A percentile compares a stretch with the other conserved stretches of the same genome.
Conservation (phyloP, 805 yeast genomes). For the Starmerella cellae region DNA sequence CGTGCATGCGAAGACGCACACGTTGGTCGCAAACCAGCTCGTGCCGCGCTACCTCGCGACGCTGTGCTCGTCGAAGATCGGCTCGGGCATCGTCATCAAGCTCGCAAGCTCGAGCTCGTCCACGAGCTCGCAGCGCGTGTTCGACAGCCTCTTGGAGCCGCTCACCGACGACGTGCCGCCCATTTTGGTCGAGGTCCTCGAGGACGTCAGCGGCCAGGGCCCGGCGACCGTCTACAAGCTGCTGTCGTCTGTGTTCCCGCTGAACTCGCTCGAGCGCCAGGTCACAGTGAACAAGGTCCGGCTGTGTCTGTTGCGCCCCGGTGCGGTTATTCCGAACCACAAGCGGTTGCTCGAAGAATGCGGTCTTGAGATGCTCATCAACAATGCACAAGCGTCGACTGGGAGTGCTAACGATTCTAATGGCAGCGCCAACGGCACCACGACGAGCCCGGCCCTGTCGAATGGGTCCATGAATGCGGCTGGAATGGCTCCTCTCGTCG, state of each 20-base stretch:
- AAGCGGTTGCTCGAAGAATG: constrained; percentile 85
- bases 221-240: constrained; percentile 69
- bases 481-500: too few relatives aligned
- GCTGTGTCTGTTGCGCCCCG: constrained; percentile 42
- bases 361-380: constrained; percentile 39
- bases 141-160: constrained; percentile 45
- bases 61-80: constrained; percentile 69
- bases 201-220: constrained; percentile 51
- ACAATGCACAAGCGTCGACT: constrained; percentile 3
- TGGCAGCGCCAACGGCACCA: not conserved
- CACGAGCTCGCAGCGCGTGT: constrained; percentile 33
- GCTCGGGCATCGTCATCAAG: constrained; percentile 69
- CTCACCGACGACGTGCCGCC: constrained; percentile 30
- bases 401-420: not conserved
- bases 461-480: too few relatives aligned
- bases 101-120: too few relatives aligned
- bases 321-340: constrained; percentile 46
- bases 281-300: constrained; percentile 51
- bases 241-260: constrained; percentile 51
- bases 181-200: constrained; percentile 44
- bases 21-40: constrained; percentile 48
- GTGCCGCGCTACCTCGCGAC: constrained; percentile 43
- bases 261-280: constrained; percentile 42
- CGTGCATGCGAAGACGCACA: constrained; percentile 29
- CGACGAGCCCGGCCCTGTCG: not conserved